Conservation (phyloP, 768 basidiomycete species). For the Termitomyces sp. region DNA sequence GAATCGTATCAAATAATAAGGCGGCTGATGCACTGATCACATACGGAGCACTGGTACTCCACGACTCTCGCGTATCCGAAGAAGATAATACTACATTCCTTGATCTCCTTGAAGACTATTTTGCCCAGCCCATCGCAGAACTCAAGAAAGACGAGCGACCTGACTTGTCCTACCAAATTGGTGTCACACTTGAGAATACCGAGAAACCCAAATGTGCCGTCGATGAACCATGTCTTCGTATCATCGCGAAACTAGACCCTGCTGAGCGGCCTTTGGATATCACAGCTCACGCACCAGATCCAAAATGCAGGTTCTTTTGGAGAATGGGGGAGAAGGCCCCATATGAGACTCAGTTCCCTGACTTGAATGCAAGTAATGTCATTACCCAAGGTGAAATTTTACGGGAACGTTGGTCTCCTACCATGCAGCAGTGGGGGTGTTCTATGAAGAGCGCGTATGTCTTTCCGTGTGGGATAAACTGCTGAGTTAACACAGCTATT, state of each 20-base stretch:
- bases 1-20: constrained; percentile 26
- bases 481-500: constrained; percentile 4
- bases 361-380: constrained; percentile 77
- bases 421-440: constrained; percentile 82
- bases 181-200: constrained; percentile 94
- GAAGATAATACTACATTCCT: constrained; percentile 79
- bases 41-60: constrained; percentile 83
- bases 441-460: constrained; percentile 86
- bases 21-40: constrained; percentile 77
- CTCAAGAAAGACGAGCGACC: constrained; percentile 78
- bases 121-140: constrained; percentile 57
- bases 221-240: constrained; percentile 72
- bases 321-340: constrained; percentile 73
- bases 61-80: constrained; percentile 81
- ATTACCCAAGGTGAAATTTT: constrained; percentile 60
- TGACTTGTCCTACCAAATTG: constrained; percentile 86
- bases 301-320: constrained; percentile 95
- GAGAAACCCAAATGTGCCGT: constrained; percentile 87
- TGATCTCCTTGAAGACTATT: constrained; percentile 92
- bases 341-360: constrained; percentile 74
- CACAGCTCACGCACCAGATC: constrained; percentile 75
- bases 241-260: constrained; percentile 75
- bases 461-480: background rate
- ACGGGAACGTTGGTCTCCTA: constrained; percentile 57
- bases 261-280: constrained; percentile 84